Evolutionary conservation across 1,284 basidiomycete species (phyloP).

Genomic region (Clitocybe nebularis): DNA sequence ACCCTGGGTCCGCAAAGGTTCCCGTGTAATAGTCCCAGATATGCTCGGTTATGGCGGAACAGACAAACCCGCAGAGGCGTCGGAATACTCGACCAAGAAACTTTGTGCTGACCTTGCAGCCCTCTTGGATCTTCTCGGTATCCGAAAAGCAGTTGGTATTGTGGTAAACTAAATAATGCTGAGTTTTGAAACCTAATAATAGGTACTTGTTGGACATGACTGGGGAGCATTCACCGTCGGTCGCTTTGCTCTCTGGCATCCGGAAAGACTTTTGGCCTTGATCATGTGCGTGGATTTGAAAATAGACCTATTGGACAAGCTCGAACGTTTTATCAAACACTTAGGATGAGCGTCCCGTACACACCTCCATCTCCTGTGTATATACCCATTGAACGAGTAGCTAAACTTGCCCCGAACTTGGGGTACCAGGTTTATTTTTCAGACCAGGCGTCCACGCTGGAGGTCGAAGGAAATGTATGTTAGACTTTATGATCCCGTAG

Average conservation of each 20-base stretch:
- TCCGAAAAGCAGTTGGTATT: slow-evolving; percentile 48
- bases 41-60: slow-evolving; percentile 71
- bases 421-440: slow-evolving; percentile 65
- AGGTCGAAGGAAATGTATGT: slow-evolving; percentile 52
- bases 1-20: slow-evolving; percentile 59
- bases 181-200: not conserved
- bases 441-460: slow-evolving; percentile 40
- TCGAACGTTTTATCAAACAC: too few relatives aligned
- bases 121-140: slow-evolving; percentile 50
- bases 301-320: too few relatives aligned
- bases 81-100: slow-evolving; percentile 56
- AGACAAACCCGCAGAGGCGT: slow-evolving; percentile 53
- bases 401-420: slow-evolving; percentile 46
- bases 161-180: slow-evolving; percentile 3
- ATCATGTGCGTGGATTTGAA: slow-evolving; percentile 41
- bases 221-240: slow-evolving; percentile 62
- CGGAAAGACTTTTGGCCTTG: slow-evolving; percentile 52
- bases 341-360: slow-evolving; percentile 62
- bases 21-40: slow-evolving; percentile 66
- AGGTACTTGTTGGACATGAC: slow-evolving; percentile 71
- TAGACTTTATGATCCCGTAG: not conserved
- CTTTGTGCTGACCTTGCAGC: slow-evolving; percentile 60
- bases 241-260: slow-evolving; percentile 67
- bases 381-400: slow-evolving; percentile 46
- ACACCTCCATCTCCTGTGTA: slow-evolving; percentile 49